Conservation (phyloP, 1,284 basidiomycete species). For the Boletus albobrunnescens region DNA sequence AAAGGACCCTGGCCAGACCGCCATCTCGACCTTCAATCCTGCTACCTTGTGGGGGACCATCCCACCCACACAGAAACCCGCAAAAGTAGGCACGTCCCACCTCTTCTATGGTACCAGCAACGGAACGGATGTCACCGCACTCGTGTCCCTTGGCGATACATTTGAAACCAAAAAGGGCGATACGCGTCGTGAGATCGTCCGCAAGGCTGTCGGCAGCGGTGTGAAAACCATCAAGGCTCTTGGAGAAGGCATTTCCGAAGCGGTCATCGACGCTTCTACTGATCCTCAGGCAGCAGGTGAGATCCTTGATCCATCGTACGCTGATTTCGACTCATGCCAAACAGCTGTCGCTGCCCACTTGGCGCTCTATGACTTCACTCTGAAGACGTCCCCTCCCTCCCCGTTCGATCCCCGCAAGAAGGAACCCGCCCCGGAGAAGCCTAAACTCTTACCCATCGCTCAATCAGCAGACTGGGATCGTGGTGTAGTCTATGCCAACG, state of each 20-base stretch:
- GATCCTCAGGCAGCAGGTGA: slow-evolving; percentile 75
- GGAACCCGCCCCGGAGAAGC: slow-evolving; percentile 45
- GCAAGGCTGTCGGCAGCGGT: slow-evolving; percentile 63
- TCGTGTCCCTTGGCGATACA: slow-evolving; percentile 62
- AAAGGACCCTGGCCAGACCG: slow-evolving; percentile 26
- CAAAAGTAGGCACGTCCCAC: slow-evolving; percentile 61
- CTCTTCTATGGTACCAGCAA: slow-evolving; percentile 55
- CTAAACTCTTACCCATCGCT: slow-evolving; percentile 45
- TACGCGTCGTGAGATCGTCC: slow-evolving; percentile 57
- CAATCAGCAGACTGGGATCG: slow-evolving; percentile 62
- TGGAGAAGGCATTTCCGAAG: slow-evolving; percentile 53
- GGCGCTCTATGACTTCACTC: slow-evolving; percentile 67
- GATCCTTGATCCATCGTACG: slow-evolving; percentile 3
- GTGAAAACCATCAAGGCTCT: slow-evolving; percentile 61
- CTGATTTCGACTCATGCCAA: not conserved
- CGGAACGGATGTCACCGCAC: slow-evolving; percentile 42
- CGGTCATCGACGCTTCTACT: slow-evolving; percentile 55
- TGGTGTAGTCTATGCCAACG: slow-evolving; percentile 68
- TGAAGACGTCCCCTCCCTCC: slow-evolving; percentile 69
- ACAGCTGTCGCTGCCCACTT: slow-evolving; percentile 74
- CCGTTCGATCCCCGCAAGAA: slow-evolving; percentile 52
- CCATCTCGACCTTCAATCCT: slow-evolving; percentile 32
- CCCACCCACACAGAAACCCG: slow-evolving; percentile 42
- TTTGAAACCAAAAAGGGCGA: slow-evolving; percentile 48
- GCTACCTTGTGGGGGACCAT: slow-evolving; percentile 43